phyloP scores from a whole-genome alignment of 2,329 filamentous ascomycete genomes.

The Geosmithia flava region DNA sequence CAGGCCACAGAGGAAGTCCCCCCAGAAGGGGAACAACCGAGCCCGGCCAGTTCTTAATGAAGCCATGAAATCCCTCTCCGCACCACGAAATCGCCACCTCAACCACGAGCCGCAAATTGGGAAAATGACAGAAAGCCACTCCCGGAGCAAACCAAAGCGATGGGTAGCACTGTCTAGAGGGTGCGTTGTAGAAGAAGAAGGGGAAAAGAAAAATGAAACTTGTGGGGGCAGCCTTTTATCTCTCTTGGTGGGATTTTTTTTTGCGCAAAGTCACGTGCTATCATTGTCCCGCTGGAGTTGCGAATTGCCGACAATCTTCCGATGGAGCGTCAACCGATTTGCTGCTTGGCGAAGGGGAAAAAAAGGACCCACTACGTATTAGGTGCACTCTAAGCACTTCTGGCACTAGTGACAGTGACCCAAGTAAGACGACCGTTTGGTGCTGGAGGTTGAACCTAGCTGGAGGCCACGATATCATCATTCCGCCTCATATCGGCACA shows the following conservation, averaged over 20 bases:
- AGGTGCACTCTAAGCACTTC: background rate
- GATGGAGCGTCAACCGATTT: background rate
- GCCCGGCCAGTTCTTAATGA: slow-evolving; percentile 47
- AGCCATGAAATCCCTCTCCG: slow-evolving; percentile 38
- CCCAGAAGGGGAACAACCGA: slow-evolving; percentile 12
- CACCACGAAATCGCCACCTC: slow-evolving; percentile 46
- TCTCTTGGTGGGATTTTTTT: background rate
- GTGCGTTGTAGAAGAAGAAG: slow-evolving; percentile 46
- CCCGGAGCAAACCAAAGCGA: slow-evolving; percentile 41
- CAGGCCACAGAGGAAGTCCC: slow-evolving; percentile 13
- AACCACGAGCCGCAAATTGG: slow-evolving; percentile 48
- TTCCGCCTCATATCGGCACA: background rate
- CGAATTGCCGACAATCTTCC: background rate
- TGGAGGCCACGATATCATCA: slow-evolving; percentile 1
- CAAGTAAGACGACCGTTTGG: background rate
- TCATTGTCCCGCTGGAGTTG: background rate
- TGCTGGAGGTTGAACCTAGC: background rate
- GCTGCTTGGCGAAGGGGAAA: no score
- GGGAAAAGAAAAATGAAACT: background rate
- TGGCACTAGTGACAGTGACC: background rate
- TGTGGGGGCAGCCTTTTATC: background rate
- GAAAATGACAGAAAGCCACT: slow-evolving; percentile 55
- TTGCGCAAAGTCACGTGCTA: background rate
- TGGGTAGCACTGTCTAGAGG: slow-evolving; percentile 82
- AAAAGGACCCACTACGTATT: background rate